Conservation (phyloP, 208 protist genomes). For the Jaenimonas drosophilae region DNA sequence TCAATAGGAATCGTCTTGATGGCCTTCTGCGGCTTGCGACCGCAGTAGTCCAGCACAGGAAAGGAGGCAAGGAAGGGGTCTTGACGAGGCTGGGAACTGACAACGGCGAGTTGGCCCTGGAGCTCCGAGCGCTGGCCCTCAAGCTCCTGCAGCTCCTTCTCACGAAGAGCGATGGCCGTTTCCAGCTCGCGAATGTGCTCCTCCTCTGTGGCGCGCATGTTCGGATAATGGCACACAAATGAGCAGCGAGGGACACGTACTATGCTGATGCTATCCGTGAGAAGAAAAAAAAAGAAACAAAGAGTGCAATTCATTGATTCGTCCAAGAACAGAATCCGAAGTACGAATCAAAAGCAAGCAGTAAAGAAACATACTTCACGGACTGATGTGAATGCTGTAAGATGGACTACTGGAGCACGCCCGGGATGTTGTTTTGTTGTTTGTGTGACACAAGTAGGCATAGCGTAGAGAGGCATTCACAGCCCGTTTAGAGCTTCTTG, state of each 20-base stretch:
- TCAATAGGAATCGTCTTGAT: slow-evolving; percentile 45
- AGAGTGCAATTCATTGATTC: neutral
- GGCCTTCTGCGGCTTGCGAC: slow-evolving; percentile 22
- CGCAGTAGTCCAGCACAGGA: slow-evolving; percentile 73
- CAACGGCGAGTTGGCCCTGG: slow-evolving; percentile 26
- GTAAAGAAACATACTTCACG: slow-evolving; percentile 4
- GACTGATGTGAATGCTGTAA: neutral
- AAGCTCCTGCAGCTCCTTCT: slow-evolving; percentile 53
- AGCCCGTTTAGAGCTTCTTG: slow-evolving; percentile 18
- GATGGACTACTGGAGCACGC: too few relatives aligned
- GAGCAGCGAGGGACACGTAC: neutral
- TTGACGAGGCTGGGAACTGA: slow-evolving; percentile 12
- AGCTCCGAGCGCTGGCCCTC: slow-evolving; percentile 37
- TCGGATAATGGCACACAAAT: neutral
- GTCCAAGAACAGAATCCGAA: slow-evolving; percentile 1
- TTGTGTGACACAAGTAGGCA: neutral
- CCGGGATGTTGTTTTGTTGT: neutral
- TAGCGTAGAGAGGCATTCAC: neutral
- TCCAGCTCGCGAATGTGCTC: slow-evolving; percentile 62
- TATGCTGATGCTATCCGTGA: slow-evolving; percentile 1
- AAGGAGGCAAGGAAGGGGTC: slow-evolving; percentile 49
- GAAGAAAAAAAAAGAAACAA: slow-evolving; percentile 10
- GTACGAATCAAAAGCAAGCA: neutral
- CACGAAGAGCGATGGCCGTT: slow-evolving; percentile 35
- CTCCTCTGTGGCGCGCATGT: slow-evolving; percentile 41